A percentile compares a stretch with the other conserved stretches of the same genome.
Conservation (phyloP, 2,329 filamentous ascomycete genomes). For the Fusarium succisae region DNA sequence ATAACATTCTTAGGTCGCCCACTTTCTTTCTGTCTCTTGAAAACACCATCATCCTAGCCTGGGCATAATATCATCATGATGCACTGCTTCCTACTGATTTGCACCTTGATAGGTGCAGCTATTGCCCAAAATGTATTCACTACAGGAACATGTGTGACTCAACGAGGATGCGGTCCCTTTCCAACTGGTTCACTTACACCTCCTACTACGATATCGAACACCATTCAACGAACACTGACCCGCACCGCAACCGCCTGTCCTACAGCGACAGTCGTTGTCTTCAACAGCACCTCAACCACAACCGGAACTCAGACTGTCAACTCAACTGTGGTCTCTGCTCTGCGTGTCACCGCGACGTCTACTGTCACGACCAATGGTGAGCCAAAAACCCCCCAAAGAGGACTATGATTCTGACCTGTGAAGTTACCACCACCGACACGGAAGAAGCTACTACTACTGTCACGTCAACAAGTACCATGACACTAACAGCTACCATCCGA, state of each 20-base stretch:
- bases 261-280: not conserved
- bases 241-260: not conserved
- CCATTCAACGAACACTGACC: not conserved
- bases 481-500: not conserved
- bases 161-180: not conserved
- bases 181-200: not conserved
- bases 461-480: not conserved
- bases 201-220: not conserved
- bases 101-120: not conserved
- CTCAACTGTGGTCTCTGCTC: not conserved
- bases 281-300: not conserved
- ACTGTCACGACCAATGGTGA: not conserved
- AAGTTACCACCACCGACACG: not conserved
- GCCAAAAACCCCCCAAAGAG: rapidly evolving
- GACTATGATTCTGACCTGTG: not conserved
- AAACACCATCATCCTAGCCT: not conserved
- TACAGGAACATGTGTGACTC: not conserved
- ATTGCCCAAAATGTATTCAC: not conserved
- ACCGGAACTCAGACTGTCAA: not conserved
- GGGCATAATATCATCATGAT: not conserved
- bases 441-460: not conserved
- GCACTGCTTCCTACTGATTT: not conserved
- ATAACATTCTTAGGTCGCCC: not conserved
- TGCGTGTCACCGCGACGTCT: not conserved
- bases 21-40: not conserved